A percentile compares a stretch with the other conserved stretches of the same genome.
These are phyloP conservation scores for Panicum hallii DNA, from an alignment of 202 grass and related monocot genomes.

Conservation along the genomic window DNA sequence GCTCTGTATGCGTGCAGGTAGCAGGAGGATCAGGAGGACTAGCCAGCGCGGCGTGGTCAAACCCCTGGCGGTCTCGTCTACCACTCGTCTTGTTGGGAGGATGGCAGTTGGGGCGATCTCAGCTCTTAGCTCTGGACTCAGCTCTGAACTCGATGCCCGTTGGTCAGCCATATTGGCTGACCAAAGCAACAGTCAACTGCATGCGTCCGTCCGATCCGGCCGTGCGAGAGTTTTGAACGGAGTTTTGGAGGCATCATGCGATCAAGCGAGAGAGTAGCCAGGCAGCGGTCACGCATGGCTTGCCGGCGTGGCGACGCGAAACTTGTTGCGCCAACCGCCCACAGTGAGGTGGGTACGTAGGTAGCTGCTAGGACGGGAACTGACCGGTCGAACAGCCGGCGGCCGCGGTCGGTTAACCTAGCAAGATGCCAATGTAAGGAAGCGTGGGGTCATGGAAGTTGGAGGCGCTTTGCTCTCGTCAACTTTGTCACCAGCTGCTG, in stretches of 20 bases:
- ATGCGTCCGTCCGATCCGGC: background rate
- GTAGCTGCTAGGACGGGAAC: background rate
- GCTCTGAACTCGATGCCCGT: background rate
- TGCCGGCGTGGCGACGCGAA: background rate
- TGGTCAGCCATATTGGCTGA: background rate
- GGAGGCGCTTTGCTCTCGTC: background rate
- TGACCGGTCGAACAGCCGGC: background rate
- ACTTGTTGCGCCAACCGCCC: background rate
- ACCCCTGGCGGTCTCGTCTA: background rate
- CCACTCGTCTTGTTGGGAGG: slow-evolving; percentile 10
- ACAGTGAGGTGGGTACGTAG: background rate
- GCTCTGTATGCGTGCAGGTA: background rate
- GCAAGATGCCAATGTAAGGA: background rate
- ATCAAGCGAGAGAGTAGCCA: background rate
- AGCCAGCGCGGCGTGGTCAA: background rate
- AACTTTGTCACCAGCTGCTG: background rate
- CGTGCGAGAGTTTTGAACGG: background rate
- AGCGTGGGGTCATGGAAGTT: background rate
- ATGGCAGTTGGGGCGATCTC: background rate
- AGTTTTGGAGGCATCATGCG: slow-evolving; percentile 7
- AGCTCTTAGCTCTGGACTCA: background rate
- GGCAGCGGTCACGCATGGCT: slow-evolving; percentile 20
- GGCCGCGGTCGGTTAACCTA: background rate
- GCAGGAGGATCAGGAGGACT: no score
- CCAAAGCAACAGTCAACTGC: background rate